Evolutionary conservation across 495 filamentous ascomycete species (phyloP), one percentile per base, ranked within the genome.

Genomic region (Xanthoparmelia taractica): DNA sequence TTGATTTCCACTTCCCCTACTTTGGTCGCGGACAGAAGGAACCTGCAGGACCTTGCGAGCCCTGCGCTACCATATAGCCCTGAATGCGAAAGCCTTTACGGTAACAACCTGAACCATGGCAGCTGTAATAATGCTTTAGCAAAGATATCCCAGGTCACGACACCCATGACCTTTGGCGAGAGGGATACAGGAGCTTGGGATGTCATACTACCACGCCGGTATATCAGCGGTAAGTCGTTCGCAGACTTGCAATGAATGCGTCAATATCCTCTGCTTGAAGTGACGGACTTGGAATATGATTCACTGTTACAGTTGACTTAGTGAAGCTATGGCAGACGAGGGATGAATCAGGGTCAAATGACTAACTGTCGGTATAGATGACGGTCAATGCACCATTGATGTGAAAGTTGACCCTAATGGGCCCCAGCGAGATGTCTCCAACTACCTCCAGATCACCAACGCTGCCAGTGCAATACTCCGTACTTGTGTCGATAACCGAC

Each of bases 131-230:
- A 31, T 31, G 48, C 48, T 31, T 25, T 29, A 7, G 48, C 25
- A 13, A 52, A 52, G 48, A 52, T 52, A 18, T 29, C 27, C 48
- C 48, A 15, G 8, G 75, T 77, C 13, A 31, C 48, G 13, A 7
- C 27, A 8, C 27, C 48, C 8, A 15, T 52, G 27, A 52, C 48
- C 6, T 52, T 52, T 31, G 48, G 48, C 1, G 25, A 52, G 27
- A 29, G 48, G 15, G 48, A 25, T 29, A 52, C 48, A 18, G 48
- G 48, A 31, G 17, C 25, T 52, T 52, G 48, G 48, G 48, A 52
- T 31, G 27, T 52, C 13, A 13, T 18, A 18, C 13, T 52, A 18
- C 48, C 48, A 52, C 48, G 27, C 17, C 48, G 48, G 18, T 31
- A 52, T 31, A 25, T 52, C 27, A 52, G 48, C 48, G 48, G 48